A percentile compares a stretch with the other conserved stretches of the same genome.
These are phyloP conservation scores for Pulicaria dysenterica DNA, from an alignment of 129 eudicot species.

Conservation along the genomic window DNA sequence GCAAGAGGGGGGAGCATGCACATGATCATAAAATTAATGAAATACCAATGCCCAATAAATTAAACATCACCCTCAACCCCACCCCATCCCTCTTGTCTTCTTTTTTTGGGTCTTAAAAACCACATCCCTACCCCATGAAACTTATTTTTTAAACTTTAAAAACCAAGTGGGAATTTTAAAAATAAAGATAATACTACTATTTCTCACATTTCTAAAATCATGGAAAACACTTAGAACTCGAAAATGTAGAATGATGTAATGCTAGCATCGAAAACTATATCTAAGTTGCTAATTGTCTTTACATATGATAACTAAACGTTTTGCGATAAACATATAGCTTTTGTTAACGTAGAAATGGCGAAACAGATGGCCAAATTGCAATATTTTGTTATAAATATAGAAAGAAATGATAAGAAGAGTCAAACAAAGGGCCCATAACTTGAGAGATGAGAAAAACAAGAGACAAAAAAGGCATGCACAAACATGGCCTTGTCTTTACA, in stretches of 20 bases:
- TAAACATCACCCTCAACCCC: constrained; percentile 13
- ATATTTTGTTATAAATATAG: constrained; percentile 21
- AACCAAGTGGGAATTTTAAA: constrained; percentile 29
- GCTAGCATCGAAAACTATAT: too few species aligned
- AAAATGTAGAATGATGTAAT: not conserved
- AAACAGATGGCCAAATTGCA: constrained; percentile 8
- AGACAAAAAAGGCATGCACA: constrained; percentile 44
- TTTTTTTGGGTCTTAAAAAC: constrained; percentile 24
- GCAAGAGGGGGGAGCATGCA: constrained; percentile 28
- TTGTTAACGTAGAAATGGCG: not conserved
- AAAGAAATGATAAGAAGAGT: constrained; percentile 20
- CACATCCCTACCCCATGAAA: constrained; percentile 30
- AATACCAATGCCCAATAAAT: constrained; percentile 19
- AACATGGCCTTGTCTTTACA: constrained; percentile 43
- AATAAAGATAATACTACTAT: not conserved
- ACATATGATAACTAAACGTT: too few species aligned
- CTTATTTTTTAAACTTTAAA: constrained; percentile 22
- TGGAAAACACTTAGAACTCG: not conserved
- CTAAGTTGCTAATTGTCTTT: too few species aligned
- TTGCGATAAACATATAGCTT: too few species aligned
- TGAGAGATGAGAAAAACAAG: constrained; percentile 36
- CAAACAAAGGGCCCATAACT: constrained; percentile 37
- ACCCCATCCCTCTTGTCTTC: constrained; percentile 17
- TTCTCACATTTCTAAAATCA: not conserved
- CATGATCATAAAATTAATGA: constrained; percentile 32